Conservation (phyloP, 208 protist species). For the Lotmaria passim region DNA sequence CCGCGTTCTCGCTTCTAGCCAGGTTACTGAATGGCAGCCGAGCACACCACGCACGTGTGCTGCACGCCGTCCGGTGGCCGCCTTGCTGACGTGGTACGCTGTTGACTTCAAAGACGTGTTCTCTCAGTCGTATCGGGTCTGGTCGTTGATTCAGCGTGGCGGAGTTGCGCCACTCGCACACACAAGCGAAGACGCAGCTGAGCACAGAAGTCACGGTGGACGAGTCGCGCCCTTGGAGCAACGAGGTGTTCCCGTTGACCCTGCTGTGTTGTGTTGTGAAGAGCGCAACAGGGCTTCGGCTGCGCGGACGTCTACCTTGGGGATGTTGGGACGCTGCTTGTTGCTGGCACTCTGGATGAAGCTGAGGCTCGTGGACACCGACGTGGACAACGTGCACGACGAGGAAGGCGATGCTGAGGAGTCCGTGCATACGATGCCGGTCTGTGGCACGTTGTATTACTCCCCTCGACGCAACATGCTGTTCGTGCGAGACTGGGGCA, state of each 20-base stretch:
- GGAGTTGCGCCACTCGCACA: neutral
- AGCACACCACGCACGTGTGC: neutral
- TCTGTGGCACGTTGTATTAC: constrained; percentile 27
- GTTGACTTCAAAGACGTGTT: constrained; percentile 23
- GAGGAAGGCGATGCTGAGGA: neutral
- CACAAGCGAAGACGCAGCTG: no score
- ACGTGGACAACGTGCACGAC: constrained; percentile 8
- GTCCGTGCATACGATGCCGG: neutral
- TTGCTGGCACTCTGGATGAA: constrained; percentile 30
- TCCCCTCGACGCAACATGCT: constrained; percentile 27
- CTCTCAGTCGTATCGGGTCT: constrained; percentile 3
- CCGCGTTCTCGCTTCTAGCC: no score
- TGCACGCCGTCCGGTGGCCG: constrained; percentile 1
- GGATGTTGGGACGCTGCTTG: constrained; percentile 22
- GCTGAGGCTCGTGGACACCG: constrained; percentile 14
- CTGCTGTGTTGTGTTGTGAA: constrained; percentile 2
- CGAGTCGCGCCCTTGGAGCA: no score
- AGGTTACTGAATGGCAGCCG: neutral
- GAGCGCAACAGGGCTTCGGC: neutral
- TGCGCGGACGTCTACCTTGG: neutral
- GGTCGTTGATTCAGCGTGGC: constrained; percentile 2
- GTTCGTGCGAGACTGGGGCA: constrained; percentile 28
- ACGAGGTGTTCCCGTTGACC: neutral
- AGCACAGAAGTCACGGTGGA: no score
- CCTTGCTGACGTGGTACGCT: constrained; percentile 25